Conservation (phyloP, 768 basidiomycete genomes). For the Auriscalpium microsporum region DNA sequence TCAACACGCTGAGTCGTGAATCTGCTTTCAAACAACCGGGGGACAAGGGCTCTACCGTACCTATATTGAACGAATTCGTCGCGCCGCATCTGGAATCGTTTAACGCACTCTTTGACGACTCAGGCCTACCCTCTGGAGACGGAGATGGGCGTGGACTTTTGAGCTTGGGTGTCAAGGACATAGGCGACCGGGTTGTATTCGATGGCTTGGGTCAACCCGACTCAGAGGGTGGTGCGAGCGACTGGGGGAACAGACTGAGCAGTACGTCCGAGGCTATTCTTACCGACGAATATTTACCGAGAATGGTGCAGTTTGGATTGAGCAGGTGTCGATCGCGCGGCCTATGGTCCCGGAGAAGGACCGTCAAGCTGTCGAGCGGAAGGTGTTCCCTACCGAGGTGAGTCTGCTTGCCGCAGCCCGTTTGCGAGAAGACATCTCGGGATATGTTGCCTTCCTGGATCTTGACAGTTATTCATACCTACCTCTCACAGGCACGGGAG, state of each 20-base stretch:
- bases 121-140: conserved; percentile 64
- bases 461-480: neutral
- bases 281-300: conserved; percentile 9
- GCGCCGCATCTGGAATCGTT: conserved; percentile 92
- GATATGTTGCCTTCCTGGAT: neutral
- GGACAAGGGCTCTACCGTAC: conserved; percentile 56
- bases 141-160: conserved; percentile 76
- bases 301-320: conserved; percentile 70
- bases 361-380: conserved; percentile 60
- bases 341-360: conserved; percentile 87
- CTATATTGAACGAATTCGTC: conserved; percentile 87
- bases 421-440: neutral
- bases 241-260: conserved; percentile 79
- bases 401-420: conserved; percentile 7
- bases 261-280: conserved; percentile 42
- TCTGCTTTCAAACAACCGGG: conserved; percentile 69
- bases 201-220: conserved; percentile 57
- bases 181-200: conserved; percentile 88
- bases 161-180: conserved; percentile 69
- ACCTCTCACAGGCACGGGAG: conserved; percentile 68
- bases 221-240: conserved; percentile 41
- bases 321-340: conserved; percentile 70
- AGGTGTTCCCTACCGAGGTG: conserved; percentile 87
- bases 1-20: conserved; percentile 78
- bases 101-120: conserved; percentile 93